Evolutionary conservation across 176 grass and related monocot species (phyloP).

Genomic region (Zea mays): DNA sequence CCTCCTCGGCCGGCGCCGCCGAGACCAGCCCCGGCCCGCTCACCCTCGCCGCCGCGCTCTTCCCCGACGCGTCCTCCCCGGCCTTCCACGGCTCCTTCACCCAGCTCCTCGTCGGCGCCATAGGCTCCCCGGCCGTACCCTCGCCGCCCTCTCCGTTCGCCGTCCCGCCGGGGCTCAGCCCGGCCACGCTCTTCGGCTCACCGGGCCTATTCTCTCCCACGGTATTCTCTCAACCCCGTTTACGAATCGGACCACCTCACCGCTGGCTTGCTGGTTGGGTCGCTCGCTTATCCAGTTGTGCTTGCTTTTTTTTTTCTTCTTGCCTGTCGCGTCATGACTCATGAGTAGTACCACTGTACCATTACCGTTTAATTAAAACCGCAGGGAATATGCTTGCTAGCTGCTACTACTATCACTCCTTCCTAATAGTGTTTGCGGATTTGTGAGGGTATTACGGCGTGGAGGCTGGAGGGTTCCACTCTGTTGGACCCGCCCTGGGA

Average conservation of each 20-base stretch:
- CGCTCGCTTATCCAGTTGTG: background rate
- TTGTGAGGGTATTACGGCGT: constrained; percentile 10
- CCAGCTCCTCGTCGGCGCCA: constrained; percentile 63
- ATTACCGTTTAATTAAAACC: background rate
- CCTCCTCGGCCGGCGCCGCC: constrained; percentile 10
- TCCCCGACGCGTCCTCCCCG: constrained; percentile 48
- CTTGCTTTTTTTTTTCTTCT: background rate
- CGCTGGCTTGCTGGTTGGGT: background rate
- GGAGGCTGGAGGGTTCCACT: background rate
- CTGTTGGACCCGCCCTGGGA: constrained; percentile 19
- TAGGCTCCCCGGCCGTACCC: constrained; percentile 41
- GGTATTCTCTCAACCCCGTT: constrained; percentile 17
- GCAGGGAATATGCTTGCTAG: background rate
- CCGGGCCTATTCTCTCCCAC: constrained; percentile 45
- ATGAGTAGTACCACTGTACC: background rate
- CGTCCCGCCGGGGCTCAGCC: constrained; percentile 44
- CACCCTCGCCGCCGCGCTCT: constrained; percentile 48
- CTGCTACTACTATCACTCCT: background rate
- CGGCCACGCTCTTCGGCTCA: constrained; percentile 42
- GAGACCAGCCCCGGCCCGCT: constrained; percentile 52
- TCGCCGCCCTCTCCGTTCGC: constrained; percentile 45
- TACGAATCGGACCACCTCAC: background rate
- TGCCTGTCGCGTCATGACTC: background rate
- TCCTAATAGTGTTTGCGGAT: constrained; percentile 5
- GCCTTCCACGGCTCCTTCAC: constrained; percentile 68